Evolutionary conservation across 208 protist species (phyloP).

Genomic region (Trypanosomatidae sp.): DNA sequence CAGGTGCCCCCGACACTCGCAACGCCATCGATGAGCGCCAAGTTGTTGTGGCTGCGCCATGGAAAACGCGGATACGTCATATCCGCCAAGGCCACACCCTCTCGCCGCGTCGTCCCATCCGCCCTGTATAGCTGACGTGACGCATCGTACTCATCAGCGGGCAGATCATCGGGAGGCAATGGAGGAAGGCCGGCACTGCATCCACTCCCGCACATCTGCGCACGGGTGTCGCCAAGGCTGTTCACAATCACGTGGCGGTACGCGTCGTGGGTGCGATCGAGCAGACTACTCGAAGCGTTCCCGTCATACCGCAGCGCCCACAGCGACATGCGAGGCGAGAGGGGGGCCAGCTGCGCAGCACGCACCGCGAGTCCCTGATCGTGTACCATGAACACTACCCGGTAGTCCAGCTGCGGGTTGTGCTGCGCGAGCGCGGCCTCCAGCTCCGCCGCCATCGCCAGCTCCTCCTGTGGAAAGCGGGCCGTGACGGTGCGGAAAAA

Average conservation of each 20-base stretch:
- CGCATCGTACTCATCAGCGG: conserved; percentile 21
- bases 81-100: conserved; percentile 25
- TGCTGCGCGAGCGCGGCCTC: conserved; percentile 37
- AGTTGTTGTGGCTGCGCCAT: conserved; percentile 63
- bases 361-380: conserved; percentile 47
- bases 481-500: conserved; percentile 78
- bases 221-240: too few relatives aligned
- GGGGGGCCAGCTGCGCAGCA: conserved; percentile 46
- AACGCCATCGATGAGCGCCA: conserved; percentile 72
- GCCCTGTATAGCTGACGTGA: conserved; percentile 18
- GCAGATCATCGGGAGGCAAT: neutral
- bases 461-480: conserved; percentile 50
- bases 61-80: conserved; percentile 46
- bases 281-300: conserved; percentile 33
- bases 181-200: neutral
- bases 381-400: conserved; percentile 65
- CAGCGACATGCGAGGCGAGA: conserved; percentile 50
- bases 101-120: neutral
- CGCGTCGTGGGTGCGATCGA: conserved; percentile 46
- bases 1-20: conserved; percentile 77
- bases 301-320: conserved; percentile 55
- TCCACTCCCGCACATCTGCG: conserved; percentile 45
- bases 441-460: conserved; percentile 35
- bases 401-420: conserved; percentile 51
- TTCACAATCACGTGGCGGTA: conserved; percentile 50